Conservation (phyloP, 768 basidiomycete genomes). For the Tulasnella calospora region DNA sequence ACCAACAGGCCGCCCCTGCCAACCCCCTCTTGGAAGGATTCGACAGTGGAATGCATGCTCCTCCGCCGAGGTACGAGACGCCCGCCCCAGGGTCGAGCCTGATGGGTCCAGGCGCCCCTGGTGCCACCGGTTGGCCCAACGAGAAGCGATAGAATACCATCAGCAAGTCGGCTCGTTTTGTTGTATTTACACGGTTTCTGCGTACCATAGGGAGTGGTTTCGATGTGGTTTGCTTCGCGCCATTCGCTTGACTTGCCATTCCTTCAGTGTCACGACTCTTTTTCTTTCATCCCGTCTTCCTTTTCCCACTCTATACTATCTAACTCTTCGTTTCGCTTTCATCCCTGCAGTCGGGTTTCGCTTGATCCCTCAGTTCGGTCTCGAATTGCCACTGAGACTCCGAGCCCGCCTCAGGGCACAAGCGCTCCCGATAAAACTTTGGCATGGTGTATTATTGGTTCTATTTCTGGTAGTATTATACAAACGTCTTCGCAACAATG, state of each 20-base stretch:
- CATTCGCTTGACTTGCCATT: neutral
- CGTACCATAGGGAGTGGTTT: neutral
- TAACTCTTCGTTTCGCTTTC: neutral
- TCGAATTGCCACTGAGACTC: neutral
- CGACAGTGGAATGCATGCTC: slow-evolving; percentile 1
- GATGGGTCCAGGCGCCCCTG: neutral
- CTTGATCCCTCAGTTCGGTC: slow-evolving; percentile 11
- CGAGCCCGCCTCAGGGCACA: slow-evolving; percentile 4
- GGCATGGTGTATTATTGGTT: neutral
- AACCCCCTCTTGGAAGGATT: neutral
- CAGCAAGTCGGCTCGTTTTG: neutral
- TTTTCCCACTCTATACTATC: neutral
- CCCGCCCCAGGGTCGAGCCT: neutral
- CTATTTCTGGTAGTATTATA: neutral
- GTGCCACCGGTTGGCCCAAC: neutral
- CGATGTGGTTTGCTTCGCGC: neutral
- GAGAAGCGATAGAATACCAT: neutral
- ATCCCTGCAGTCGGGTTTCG: slow-evolving; percentile 1
- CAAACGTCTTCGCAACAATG: neutral
- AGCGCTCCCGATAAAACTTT: neutral
- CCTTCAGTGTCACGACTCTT: neutral
- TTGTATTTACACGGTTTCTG: neutral
- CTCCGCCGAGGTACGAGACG: slow-evolving; percentile 4
- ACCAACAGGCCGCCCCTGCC: neutral
- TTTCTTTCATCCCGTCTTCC: neutral